Percentiles rank a stretch among this genome's conserved stretches.
These are phyloP conservation scores for Dunaliella sp. DNA, from an alignment of 139 green algal species.

Conservation along the genomic window DNA sequence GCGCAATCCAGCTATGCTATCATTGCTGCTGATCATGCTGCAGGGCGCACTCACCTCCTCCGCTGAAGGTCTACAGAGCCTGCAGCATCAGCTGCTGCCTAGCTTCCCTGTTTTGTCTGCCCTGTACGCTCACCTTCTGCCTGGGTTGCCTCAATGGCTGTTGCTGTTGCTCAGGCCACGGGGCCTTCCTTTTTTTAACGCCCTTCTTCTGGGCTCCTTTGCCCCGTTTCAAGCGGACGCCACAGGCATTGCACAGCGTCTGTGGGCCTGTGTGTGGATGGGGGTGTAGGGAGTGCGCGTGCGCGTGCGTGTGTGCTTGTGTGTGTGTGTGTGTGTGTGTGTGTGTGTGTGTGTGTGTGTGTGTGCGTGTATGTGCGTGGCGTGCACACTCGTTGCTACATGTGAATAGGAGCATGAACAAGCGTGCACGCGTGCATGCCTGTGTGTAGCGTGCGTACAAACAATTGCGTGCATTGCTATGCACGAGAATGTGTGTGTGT, in stretches of 20 bases:
- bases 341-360: background rate
- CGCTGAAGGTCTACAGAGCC: too few relatives aligned
- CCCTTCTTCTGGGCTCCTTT: background rate
- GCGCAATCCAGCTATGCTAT: too few relatives aligned
- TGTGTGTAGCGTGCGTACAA: background rate
- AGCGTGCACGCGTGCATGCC: background rate
- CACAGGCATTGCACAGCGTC: conserved; percentile 53
- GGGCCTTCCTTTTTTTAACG: background rate
- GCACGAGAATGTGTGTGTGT: background rate
- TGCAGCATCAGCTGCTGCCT: too few relatives aligned
- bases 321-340: conserved; percentile 25
- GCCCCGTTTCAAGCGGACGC: conserved; percentile 42
- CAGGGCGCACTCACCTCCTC: too few relatives aligned
- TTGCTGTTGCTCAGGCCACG: background rate
- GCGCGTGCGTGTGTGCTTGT: conserved; percentile 5
- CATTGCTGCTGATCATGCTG: too few relatives aligned
- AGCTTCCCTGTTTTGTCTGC: too few relatives aligned
- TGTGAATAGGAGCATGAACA: background rate
- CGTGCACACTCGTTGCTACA: background rate
- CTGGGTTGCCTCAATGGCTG: background rate
- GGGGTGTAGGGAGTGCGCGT: background rate
- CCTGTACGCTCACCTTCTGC: background rate
- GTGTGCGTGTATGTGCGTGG: background rate
- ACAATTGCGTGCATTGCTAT: too few relatives aligned
- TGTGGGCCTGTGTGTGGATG: conserved; percentile 28